These are phyloP conservation scores for Phaseolus coccineus DNA, from an alignment of 331 rosid species.

Conservation along the genomic window DNA sequence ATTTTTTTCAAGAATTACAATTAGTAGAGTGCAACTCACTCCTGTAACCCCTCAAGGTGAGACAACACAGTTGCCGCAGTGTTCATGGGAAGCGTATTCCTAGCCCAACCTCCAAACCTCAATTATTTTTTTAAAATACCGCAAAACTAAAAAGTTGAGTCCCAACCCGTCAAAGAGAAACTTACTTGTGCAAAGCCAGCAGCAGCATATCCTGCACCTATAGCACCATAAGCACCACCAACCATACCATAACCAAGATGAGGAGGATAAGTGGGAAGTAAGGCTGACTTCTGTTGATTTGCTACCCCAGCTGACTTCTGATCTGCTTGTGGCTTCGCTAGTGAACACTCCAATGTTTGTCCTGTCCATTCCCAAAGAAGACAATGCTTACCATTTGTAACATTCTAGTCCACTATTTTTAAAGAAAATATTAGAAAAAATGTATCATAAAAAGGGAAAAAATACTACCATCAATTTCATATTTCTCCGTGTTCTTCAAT, in stretches of 20 bases:
- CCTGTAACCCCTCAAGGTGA: constrained; percentile 18
- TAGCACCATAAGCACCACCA: constrained; percentile 61
- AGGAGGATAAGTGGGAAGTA: constrained; percentile 64
- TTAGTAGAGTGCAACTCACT: constrained; percentile 8
- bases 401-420: constrained; percentile 5
- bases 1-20: neutral
- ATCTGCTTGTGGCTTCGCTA: constrained; percentile 74
- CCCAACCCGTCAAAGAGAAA: constrained; percentile 6
- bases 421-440: constrained; percentile 12
- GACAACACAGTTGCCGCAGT: neutral
- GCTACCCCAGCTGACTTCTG: constrained; percentile 59
- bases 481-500: constrained; percentile 66
- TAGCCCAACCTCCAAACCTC: neutral
- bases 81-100: constrained; percentile 13
- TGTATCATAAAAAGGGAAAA: constrained; percentile 24
- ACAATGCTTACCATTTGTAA: constrained; percentile 19
- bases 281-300: constrained; percentile 48
- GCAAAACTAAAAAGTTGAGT: neutral
- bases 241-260: constrained; percentile 63
- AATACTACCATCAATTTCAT: constrained; percentile 68
- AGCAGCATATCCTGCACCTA: constrained; percentile 66
- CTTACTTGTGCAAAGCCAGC: constrained; percentile 75
- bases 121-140: neutral
- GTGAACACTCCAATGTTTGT: constrained; percentile 70
- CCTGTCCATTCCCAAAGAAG: constrained; percentile 49